A percentile compares a stretch with the other conserved stretches of the same genome.
Conservation (phyloP, 2,329 filamentous ascomycete species). For the Pseudopyricularia javanii region DNA sequence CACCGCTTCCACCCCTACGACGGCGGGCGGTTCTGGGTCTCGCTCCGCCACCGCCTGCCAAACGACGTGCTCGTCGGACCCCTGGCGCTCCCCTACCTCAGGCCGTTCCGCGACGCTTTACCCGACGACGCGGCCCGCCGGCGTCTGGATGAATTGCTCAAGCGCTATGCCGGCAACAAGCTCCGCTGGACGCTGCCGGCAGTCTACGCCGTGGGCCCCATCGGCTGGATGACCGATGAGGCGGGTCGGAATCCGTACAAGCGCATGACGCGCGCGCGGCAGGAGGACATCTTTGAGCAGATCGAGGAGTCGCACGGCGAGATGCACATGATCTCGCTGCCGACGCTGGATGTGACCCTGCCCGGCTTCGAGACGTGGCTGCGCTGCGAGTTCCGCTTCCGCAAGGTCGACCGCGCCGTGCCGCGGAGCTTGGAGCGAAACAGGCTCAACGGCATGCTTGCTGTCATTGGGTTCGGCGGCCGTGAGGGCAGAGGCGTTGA, state of each 20-base stretch:
- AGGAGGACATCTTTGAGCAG: background rate
- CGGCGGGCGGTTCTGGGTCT: slow-evolving; percentile 50
- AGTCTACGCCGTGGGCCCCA: slow-evolving; percentile 31
- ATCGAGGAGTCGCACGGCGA: background rate
- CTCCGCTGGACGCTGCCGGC: slow-evolving; percentile 42
- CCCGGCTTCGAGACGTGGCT: slow-evolving; percentile 35
- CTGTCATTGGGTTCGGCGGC: background rate
- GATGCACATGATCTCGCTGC: slow-evolving; percentile 33
- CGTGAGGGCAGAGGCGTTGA: background rate
- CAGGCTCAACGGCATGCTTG: background rate
- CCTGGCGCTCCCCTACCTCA: slow-evolving; percentile 28
- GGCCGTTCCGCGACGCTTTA: slow-evolving; percentile 34
- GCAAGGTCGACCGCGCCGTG: slow-evolving; percentile 30
- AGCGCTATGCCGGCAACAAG: slow-evolving; percentile 39
- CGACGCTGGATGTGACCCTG: slow-evolving; percentile 35
- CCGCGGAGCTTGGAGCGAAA: background rate
- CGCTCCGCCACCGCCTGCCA: slow-evolving; percentile 28
- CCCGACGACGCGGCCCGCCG: slow-evolving; percentile 9
- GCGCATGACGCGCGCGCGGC: background rate
- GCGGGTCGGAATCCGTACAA: slow-evolving; percentile 3
- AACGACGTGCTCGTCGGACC: slow-evolving; percentile 31
- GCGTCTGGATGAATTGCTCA: slow-evolving; percentile 29
- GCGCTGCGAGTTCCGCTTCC: slow-evolving; percentile 36
- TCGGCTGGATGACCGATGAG: slow-evolving; percentile 10
- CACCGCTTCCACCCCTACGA: slow-evolving; percentile 35